A percentile compares a stretch with the other conserved stretches of the same genome.
These are phyloP conservation scores for Emergomyces pasteurianus DNA, from an alignment of 2,329 filamentous ascomycete species.

Conservation along the genomic window DNA sequence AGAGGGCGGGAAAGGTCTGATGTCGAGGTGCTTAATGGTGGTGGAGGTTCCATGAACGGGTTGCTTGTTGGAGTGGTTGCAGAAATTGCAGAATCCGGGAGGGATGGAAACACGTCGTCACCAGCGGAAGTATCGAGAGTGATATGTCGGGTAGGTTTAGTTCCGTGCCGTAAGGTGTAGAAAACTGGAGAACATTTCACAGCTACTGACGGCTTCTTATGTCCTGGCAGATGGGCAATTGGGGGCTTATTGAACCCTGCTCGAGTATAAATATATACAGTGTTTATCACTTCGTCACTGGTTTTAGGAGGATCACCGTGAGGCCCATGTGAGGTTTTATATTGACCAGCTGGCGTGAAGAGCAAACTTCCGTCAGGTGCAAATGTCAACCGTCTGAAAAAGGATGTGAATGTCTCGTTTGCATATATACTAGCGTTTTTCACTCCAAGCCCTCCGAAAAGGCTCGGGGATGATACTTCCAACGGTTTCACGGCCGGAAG, in stretches of 20 bases:
- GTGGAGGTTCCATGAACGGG: slow-evolving; percentile 70
- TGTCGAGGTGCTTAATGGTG: slow-evolving; percentile 44
- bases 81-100: slow-evolving; percentile 70
- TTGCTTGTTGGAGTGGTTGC: slow-evolving; percentile 34
- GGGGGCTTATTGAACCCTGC: slow-evolving; percentile 95
- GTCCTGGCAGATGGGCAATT: slow-evolving; percentile 84
- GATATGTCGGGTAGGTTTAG: slow-evolving; percentile 68
- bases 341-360: slow-evolving; percentile 90
- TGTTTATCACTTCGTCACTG: slow-evolving; percentile 82
- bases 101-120: slow-evolving; percentile 68
- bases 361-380: slow-evolving; percentile 89
- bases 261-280: slow-evolving; percentile 94
- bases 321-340: slow-evolving; percentile 64
- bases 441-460: slow-evolving; percentile 51
- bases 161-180: slow-evolving; percentile 63
- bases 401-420: slow-evolving; percentile 93
- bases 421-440: slow-evolving; percentile 87
- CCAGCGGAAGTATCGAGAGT: slow-evolving; percentile 86
- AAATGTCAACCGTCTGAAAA: slow-evolving; percentile 88
- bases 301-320: slow-evolving; percentile 58
- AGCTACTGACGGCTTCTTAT: slow-evolving; percentile 95
- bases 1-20: slow-evolving; percentile 42
- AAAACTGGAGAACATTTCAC: slow-evolving; percentile 86
- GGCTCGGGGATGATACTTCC: slow-evolving; percentile 68
- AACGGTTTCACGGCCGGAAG: slow-evolving; percentile 91